Evolutionary conservation across 169 alveolate genomes (phyloP).

Genomic region (Cryptosporidium meleagridis): DNA sequence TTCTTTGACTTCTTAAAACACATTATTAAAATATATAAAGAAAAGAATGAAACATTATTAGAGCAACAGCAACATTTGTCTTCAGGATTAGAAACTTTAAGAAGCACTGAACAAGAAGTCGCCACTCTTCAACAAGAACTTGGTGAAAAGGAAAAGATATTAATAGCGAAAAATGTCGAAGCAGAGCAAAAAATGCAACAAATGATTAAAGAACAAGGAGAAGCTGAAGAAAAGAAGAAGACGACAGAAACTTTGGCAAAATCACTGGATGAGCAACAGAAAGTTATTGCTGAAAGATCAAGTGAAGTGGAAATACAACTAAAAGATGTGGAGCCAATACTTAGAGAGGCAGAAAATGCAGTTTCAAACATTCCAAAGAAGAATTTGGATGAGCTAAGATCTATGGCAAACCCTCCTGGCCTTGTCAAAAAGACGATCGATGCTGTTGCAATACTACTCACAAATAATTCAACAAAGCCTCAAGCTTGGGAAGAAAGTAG

Average conservation of each 20-base stretch:
- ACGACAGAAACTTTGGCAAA: conserved; percentile 89
- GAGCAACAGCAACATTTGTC: conserved; percentile 93
- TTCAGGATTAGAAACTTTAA: conserved; percentile 94
- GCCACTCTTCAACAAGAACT: conserved; percentile 89
- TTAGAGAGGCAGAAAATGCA: conserved; percentile 93
- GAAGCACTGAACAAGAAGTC: conserved; percentile 93
- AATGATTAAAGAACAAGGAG: conserved; percentile 94
- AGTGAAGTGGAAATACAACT: conserved; percentile 89
- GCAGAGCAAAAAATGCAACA: conserved; percentile 94
- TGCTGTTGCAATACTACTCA: conserved; percentile 91
- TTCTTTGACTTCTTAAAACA: conserved; percentile 95
- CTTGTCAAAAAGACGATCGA: conserved; percentile 94
- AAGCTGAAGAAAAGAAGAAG: conserved; percentile 93
- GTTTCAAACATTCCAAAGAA: conserved; percentile 92
- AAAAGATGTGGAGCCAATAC: conserved; percentile 94
- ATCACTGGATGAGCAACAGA: conserved; percentile 90
- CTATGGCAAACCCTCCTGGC: conserved; percentile 95
- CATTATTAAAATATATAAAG: conserved; percentile 89
- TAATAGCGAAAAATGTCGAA: conserved; percentile 92
- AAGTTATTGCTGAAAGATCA: conserved; percentile 86
- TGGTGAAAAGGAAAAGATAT: conserved; percentile 89
- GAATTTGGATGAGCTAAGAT: conserved; percentile 89
- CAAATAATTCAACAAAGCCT: conserved; percentile 84
- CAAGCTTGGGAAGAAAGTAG: conserved; percentile 95
- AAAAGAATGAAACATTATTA: conserved; percentile 91